Base-by-base conservation (phyloP, 371 early-diverging fungal species). In the Saksenaea vasiformis region DNA sequence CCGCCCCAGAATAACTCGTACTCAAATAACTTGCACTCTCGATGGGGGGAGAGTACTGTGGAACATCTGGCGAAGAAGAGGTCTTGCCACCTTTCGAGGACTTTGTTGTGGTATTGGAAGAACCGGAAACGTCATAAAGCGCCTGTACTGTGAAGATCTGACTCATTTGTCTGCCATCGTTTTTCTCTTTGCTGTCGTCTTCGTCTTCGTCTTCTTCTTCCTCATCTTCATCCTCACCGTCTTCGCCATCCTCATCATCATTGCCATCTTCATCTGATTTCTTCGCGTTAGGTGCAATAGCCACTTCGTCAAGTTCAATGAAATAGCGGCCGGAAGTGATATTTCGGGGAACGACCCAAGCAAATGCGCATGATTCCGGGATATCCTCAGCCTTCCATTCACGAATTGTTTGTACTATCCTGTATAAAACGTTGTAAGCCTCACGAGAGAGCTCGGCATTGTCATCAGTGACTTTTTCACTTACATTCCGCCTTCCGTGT, bases 311-410 rank as follows among this genome's bases (percentile, higher is more conserved):
- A 22, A 47, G 3, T 10, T 47, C 51, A 47, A 47, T 22, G 37
- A 66, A 66, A 28, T 70, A 70, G 14, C 36, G 31, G 19, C 66
- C 70, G 14, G 38, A 14, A 3, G 55, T 10, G 35, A 63, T 41
- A 31, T 58, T 54, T 7, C 28, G 36, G 26, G 17, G 51, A 9
- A 70, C 63, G 7, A 14, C 28, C 70, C 70, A 70, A 19, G 13
- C n/a, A 28, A 62, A 70, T 8, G 36, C 9, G 27, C 62, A 66
- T 24, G 66, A 60, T 26, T 70, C 66, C 10, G 26, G 31, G 39
- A 70, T 47, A 15, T 63, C 56, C 10, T 56, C 41, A 9, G 62
- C 64, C 22, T 53, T 56, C 61, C 66, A 64, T 37, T 54, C 26
- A 2, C 60, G 28, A 13, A 70, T 19, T 14, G 34, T 41, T 22